Base-by-base conservation (phyloP, 768 basidiomycete species). In the Mrakia blollopis region DNA sequence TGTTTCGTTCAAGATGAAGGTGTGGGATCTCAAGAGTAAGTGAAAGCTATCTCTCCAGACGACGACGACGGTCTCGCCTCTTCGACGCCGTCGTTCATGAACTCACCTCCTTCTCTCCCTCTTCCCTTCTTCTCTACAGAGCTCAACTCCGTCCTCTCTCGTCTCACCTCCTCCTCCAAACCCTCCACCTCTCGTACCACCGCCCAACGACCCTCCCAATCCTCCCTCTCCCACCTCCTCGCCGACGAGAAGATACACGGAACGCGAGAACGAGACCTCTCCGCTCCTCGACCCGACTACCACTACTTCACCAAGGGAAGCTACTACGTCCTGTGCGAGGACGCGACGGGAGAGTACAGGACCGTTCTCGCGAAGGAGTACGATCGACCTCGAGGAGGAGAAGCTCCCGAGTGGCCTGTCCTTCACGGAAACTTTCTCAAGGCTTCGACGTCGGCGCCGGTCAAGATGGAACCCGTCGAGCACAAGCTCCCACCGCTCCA, bases 301-400 rank as follows among this genome's bases (percentile, higher is more conserved):
- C 88, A 87, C 75, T 99, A 98, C 83, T 98, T 98, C 83, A 84
- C 88, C 25, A 88, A 89, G 60, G 86, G 87, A 60, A 88, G 87
- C 72, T 90, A 88, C 81, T 98, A 93, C 82, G 87, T 98, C 63
- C 87, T 98, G 62, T 88, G 98, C n/a, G 95, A 98, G 83, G 96
- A 98, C 81, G 87, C 93, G 75, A 88, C 87, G 6, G 89, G 90
- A 73, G 90, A 93, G 80, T 86, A 94, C 57, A 90, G 93, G 21
- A 92, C 97, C 2, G 88, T 98, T 79, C 89, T 91, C 72, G 87
- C 88, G 25, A 89, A 92, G 76, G 94, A 98, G 82, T 98, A 96
- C 83, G 76, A 87, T 85, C 75, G 89, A 87, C 80, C 88, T 83
- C 52, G 79, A 25, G 85, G 86, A 71, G 86, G 86, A 70, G 81